Evolutionary conservation across 495 filamentous ascomycete genomes (phyloP).

Genomic region (Bathelium albidoporum): DNA sequence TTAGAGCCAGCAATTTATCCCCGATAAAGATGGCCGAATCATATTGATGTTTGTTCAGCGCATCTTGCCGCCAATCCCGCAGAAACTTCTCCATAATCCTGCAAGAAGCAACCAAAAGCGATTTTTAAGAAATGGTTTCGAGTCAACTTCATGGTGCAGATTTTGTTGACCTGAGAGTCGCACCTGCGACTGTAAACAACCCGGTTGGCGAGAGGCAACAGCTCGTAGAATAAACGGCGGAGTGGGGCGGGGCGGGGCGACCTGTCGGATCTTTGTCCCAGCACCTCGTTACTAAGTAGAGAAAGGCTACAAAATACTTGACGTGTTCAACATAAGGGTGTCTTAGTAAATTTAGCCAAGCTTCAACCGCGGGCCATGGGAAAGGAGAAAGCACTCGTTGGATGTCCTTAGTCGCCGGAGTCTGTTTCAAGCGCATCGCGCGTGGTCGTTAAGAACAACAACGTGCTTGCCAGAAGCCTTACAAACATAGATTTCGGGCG

Average conservation of each 20-base stretch:
- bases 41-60: slow-evolving; percentile 84
- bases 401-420: neutral
- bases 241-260: neutral
- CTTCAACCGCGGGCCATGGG: neutral
- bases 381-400: neutral
- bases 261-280: too few relatives aligned
- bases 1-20: slow-evolving; percentile 90
- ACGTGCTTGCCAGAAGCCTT: too few relatives aligned
- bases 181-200: slow-evolving; percentile 2
- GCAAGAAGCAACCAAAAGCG: neutral
- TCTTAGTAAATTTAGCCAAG: neutral
- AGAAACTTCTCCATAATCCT: slow-evolving; percentile 76
- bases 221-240: neutral
- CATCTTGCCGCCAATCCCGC: slow-evolving; percentile 85
- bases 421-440: neutral
- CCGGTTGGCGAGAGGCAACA: neutral
- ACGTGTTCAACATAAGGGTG: neutral
- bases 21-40: slow-evolving; percentile 93
- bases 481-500: too few relatives aligned
- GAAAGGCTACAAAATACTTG: neutral
- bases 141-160: neutral
- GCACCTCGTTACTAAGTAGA: too few relatives aligned
- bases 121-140: neutral
- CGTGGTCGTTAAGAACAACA: too few relatives aligned
- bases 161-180: neutral